Conservation (phyloP, 1,139 yeast species). For the Hemisphaericaspora subhashii region DNA sequence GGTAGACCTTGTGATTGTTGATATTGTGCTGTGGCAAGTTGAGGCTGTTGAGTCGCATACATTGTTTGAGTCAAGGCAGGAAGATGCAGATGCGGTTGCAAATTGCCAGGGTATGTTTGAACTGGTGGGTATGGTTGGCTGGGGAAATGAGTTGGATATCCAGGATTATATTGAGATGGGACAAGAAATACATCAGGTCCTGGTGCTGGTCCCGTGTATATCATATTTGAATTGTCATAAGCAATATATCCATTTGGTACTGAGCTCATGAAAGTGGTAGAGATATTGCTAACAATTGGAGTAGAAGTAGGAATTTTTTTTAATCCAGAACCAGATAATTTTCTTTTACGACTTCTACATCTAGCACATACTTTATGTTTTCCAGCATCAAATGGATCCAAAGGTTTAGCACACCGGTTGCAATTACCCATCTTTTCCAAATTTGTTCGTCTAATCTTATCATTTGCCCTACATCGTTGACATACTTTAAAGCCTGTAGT, state of each 20-base stretch:
- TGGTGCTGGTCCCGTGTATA: too few relatives aligned
- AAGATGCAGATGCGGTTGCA: background rate
- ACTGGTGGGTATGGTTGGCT: background rate
- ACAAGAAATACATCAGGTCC: background rate
- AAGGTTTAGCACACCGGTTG: constrained; percentile 56
- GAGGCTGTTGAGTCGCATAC: background rate
- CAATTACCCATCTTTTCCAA: constrained; percentile 60
- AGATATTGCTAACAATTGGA: background rate
- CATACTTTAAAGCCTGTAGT: constrained; percentile 55
- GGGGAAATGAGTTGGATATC: background rate
- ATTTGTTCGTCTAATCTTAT: constrained; percentile 54
- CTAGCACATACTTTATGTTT: constrained; percentile 55
- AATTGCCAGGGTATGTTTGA: background rate
- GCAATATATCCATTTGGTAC: background rate
- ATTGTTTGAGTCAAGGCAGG: background rate
- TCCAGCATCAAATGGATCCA: constrained; percentile 45
- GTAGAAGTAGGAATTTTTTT: background rate
- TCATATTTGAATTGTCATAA: background rate
- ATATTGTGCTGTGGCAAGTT: background rate
- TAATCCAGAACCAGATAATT: constrained; percentile 1
- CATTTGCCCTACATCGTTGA: constrained; percentile 60
- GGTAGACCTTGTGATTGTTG: background rate
- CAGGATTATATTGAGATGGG: background rate
- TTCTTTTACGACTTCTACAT: constrained; percentile 57
- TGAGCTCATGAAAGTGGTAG: background rate